Conservation (phyloP, 1,284 basidiomycete species). For the Tilletia walkeri region DNA sequence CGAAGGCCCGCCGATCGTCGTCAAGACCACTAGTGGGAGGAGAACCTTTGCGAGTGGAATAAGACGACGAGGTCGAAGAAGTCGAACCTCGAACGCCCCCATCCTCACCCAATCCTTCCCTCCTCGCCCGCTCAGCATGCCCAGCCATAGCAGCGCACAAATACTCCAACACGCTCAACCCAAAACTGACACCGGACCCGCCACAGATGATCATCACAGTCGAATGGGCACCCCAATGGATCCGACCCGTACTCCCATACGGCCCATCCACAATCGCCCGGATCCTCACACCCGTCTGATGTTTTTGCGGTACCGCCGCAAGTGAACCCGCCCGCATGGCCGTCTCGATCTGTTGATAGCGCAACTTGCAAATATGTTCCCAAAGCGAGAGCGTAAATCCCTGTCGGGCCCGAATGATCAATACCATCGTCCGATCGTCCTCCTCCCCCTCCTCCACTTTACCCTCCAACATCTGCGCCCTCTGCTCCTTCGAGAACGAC, state of each 20-base stretch:
- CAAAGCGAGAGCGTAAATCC: constrained; percentile 77
- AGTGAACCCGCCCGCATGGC: constrained; percentile 22
- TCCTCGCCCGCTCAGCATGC: not conserved
- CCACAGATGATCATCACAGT: constrained; percentile 72
- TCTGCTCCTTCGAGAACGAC: constrained; percentile 21
- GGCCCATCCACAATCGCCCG: constrained; percentile 73
- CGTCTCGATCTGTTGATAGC: constrained; percentile 39
- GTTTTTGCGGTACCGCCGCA: not conserved
- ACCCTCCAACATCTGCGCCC: not conserved
- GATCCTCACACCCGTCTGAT: constrained; percentile 63
- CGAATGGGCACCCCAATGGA: constrained; percentile 66
- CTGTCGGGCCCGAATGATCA: constrained; percentile 72
- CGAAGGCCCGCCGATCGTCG: constrained; percentile 49
- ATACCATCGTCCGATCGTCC: constrained; percentile 64
- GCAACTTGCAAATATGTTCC: constrained; percentile 57
- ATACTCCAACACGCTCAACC: constrained; percentile 70
- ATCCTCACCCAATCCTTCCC: not conserved
- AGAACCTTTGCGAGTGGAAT: not conserved
- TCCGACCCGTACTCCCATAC: constrained; percentile 71
- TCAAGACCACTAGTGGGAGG: not conserved
- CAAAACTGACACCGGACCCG: constrained; percentile 77
- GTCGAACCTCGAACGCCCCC: not conserved
- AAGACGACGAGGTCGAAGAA: not conserved
- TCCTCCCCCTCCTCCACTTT: not conserved
- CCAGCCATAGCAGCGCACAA: constrained; percentile 66